Conservation (phyloP, 495 filamentous ascomycete species). For the Staphylotrichum tortipilum region DNA sequence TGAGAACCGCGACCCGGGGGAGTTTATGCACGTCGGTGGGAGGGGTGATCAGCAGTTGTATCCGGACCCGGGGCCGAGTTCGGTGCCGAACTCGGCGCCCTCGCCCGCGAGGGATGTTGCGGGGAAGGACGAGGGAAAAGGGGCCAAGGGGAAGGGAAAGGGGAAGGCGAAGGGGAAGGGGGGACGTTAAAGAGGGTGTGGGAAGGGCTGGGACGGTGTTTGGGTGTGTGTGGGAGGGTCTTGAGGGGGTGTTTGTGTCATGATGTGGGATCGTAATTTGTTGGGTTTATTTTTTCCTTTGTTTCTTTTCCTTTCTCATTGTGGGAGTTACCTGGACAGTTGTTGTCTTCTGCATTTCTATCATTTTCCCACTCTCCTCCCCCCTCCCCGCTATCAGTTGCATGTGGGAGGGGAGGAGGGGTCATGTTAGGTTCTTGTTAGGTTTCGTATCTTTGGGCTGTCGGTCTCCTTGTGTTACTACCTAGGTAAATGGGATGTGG, state of each 20-base stretch:
- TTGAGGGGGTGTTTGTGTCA: background rate
- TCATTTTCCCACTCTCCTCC: too few relatives aligned
- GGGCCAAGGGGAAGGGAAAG: constrained; percentile 23
- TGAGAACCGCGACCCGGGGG: constrained; percentile 53
- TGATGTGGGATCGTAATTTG: background rate
- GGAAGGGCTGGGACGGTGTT: background rate
- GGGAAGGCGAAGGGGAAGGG: constrained; percentile 5
- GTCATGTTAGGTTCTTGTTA: too few relatives aligned
- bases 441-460: too few relatives aligned
- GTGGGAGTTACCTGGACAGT: background rate
- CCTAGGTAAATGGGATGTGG: too few relatives aligned
- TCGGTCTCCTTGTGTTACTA: too few relatives aligned
- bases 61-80: constrained; percentile 51
- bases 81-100: too few relatives aligned
- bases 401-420: too few relatives aligned
- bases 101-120: constrained; percentile 33
- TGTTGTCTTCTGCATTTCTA: background rate
- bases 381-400: too few relatives aligned
- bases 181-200: background rate
- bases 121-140: constrained; percentile 17
- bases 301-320: too few relatives aligned
- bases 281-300: background rate
- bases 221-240: background rate
- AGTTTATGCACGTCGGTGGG: constrained; percentile 74
- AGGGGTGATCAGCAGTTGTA: constrained; percentile 74